Evolutionary conservation across 352 stramenopile species (phyloP).

Genomic region (Globisporangium ultimum): DNA sequence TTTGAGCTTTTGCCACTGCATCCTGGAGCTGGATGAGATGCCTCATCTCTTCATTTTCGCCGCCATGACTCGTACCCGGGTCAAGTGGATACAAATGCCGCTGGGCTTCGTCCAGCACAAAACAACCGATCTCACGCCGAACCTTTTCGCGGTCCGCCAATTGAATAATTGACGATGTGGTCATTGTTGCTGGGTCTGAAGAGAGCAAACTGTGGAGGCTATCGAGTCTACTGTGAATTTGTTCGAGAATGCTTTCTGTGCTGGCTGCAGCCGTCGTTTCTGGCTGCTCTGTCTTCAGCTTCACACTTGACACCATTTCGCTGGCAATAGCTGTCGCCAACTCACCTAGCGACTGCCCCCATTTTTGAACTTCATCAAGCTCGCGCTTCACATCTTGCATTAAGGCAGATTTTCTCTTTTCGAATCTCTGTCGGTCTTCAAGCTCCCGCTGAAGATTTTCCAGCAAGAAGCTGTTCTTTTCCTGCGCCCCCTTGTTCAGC

Average conservation of each 20-base stretch:
- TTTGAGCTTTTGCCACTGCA: constrained; percentile 37
- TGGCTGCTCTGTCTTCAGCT: constrained; percentile 9
- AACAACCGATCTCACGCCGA: constrained; percentile 47
- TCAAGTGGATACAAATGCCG: constrained; percentile 21
- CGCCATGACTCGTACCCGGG: background rate
- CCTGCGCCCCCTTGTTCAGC: background rate
- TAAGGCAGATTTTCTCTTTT: constrained; percentile 12
- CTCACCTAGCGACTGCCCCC: constrained; percentile 24
- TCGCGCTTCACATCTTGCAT: constrained; percentile 14
- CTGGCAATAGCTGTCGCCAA: constrained; percentile 28
- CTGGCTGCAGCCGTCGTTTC: constrained; percentile 15
- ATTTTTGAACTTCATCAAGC: constrained; percentile 38
- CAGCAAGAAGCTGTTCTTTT: constrained; percentile 32
- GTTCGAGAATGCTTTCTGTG: constrained; percentile 24
- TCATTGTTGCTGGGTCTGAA: constrained; percentile 41
- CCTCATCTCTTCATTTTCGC: constrained; percentile 12
- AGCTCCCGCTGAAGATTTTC: constrained; percentile 45
- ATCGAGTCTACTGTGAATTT: constrained; percentile 23
- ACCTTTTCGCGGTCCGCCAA: constrained; percentile 43
- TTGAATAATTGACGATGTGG: constrained; percentile 47
- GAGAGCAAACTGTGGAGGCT: constrained; percentile 37
- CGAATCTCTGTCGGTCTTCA: constrained; percentile 13
- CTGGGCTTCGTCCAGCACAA: constrained; percentile 41
- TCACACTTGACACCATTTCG: constrained; percentile 25
- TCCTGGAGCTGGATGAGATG: constrained; percentile 38